Evolutionary conservation across 2,329 filamentous ascomycete genomes (phyloP).

Genomic region (Nannizziopsis barbatae): DNA sequence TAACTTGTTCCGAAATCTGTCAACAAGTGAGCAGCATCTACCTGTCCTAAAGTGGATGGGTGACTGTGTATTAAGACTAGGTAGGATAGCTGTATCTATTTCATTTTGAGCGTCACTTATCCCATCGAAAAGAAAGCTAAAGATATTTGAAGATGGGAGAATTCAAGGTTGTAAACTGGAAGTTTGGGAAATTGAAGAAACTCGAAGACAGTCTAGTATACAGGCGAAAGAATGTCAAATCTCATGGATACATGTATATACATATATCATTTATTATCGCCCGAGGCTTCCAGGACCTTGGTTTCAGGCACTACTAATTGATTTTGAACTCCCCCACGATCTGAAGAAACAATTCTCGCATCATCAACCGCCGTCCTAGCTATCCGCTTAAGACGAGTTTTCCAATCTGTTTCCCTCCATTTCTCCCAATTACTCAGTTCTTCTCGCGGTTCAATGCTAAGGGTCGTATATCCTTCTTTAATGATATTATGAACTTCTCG

Average conservation of each 20-base stretch:
- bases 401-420: slow-evolving; percentile 79
- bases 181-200: not conserved
- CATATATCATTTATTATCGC: no score
- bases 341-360: slow-evolving; percentile 41
- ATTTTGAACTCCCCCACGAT: slow-evolving; percentile 1
- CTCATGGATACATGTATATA: no score
- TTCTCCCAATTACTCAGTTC: slow-evolving; percentile 75
- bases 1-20: not conserved
- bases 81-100: no score
- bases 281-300: not conserved
- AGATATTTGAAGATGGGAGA: no score
- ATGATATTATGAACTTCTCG: slow-evolving; percentile 81
- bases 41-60: no score
- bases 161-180: not conserved
- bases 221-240: no score
- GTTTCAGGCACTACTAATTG: slow-evolving; percentile 1
- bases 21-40: no score
- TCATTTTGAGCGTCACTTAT: no score
- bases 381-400: slow-evolving; percentile 74
- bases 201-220: not conserved
- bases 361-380: slow-evolving; percentile 67
- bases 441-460: slow-evolving; percentile 82
- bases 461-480: slow-evolving; percentile 88
- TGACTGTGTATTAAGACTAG: no score
- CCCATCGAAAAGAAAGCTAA: no score